These are phyloP conservation scores for Apiospora arundinis DNA, from an alignment of 2,329 filamentous ascomycete genomes.

Conservation along the genomic window DNA sequence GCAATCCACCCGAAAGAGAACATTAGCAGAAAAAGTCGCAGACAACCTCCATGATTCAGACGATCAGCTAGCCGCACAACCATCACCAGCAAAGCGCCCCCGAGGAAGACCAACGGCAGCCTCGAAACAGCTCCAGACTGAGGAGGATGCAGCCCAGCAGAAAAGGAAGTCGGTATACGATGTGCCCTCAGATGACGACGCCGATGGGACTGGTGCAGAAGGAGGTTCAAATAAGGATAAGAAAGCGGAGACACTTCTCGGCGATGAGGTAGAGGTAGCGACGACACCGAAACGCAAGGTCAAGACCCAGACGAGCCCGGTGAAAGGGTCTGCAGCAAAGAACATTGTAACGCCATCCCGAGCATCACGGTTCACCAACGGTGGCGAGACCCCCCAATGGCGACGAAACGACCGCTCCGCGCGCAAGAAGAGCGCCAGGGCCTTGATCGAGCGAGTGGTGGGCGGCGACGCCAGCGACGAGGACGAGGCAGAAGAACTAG, in stretches of 20 bases:
- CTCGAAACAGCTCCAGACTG: conserved; percentile 1
- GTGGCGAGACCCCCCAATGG: conserved; percentile 64
- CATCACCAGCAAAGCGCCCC: conserved; percentile 17
- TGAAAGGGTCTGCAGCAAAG: neutral
- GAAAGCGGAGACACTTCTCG: neutral
- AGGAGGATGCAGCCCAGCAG: neutral
- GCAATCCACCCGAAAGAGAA: conserved; percentile 13
- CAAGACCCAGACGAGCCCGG: neutral
- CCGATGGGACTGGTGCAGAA: neutral
- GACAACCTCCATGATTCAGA: neutral
- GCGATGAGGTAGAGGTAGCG: neutral
- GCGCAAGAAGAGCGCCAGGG: conserved; percentile 27
- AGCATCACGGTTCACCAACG: conserved; percentile 34
- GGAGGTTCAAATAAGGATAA: conserved; percentile 5
- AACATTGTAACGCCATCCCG: conserved; percentile 35
- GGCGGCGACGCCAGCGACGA: conserved; percentile 71
- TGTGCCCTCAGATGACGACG: conserved; percentile 22
- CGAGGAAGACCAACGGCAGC: conserved; percentile 23
- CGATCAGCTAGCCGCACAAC: neutral
- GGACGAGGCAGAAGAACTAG: conserved; percentile 80
- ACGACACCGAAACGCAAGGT: neutral
- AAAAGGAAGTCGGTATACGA: conserved; percentile 23
- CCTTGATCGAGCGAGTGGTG: conserved; percentile 64
- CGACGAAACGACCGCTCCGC: conserved; percentile 79
- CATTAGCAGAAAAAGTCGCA: neutral